Evolutionary conservation across 2,329 filamentous ascomycete genomes (phyloP), one percentile per base, ranked within the genome.

Genomic region (Magnaporthiopsis rhizophila): DNA sequence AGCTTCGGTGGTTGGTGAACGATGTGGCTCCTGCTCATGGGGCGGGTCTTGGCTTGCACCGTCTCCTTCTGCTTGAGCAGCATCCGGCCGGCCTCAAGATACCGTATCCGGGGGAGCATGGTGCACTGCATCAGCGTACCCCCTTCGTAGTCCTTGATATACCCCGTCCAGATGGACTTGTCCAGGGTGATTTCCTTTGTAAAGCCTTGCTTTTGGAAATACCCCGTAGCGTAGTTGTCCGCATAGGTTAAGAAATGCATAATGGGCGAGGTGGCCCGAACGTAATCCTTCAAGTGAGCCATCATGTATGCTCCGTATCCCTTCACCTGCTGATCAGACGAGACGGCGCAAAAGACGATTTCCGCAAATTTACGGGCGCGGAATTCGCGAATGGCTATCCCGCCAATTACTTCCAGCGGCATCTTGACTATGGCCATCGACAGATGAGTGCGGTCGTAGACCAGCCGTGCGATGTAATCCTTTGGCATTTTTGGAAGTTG

Each of bases 211-310:
- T 91, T 91, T 72, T 90, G 90, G 77, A 91, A 91, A 72, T 91
- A 91, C 9, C 89, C 89, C 67, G 90, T 91, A 60, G 89, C 89
- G 72, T 91, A 91, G 71, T 91, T 91, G 74, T 91, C 89, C 66
- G 89, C 89, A 72, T 91, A 91, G 53, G 89, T 91, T 7, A 91
- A 80, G 73, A 91, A 91, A 73, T 91, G 88, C 88, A 90, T 91
- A 59, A 91, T 88, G 65, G 87, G 83, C 18, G 87, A 89, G 2
- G 89, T 90, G 13, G 88, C 88, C 74, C 89, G 90, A 72, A 91
- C 89, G 70, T 90, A 91, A 74, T 91, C 82, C 74, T 91, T 91
- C 53, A 91, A 76, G 74, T 91, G 89, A 11, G 86, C 88, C 89
- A 91, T 91, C 24, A 91, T 76, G 77, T 91, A 89, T 34, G 89